Percentiles rank a stretch among this genome's conserved stretches.
These are phyloP conservation scores for Saturnispora hagleri DNA, from an alignment of 805 yeast species.

Conservation along the genomic window DNA sequence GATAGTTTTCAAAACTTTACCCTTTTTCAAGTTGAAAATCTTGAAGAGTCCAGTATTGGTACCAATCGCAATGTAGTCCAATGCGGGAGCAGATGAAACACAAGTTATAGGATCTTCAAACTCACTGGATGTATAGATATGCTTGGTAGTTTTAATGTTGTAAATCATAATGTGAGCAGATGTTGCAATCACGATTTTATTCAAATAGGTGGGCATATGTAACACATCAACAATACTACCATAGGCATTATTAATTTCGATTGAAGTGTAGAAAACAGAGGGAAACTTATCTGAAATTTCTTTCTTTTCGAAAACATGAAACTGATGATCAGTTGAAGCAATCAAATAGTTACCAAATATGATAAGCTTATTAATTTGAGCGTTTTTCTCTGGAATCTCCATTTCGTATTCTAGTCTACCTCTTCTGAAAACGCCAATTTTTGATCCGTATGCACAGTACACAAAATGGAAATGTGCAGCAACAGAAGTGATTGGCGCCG, in stretches of 20 bases:
- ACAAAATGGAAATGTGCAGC: constrained; percentile 79
- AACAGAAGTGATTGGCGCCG: constrained; percentile 57
- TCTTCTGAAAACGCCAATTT: constrained; percentile 72
- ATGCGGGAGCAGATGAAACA: constrained; percentile 77
- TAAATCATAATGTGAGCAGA: constrained; percentile 48
- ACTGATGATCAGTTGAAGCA: constrained; percentile 35
- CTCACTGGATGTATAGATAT: constrained; percentile 41
- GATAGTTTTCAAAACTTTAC: constrained; percentile 44
- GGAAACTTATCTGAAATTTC: constrained; percentile 32
- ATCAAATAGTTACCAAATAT: constrained; percentile 75
- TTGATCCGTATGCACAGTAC: constrained; percentile 63
- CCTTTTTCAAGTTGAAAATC: constrained; percentile 62
- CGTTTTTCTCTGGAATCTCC: constrained; percentile 23
- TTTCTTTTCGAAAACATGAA: constrained; percentile 27
- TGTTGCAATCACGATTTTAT: constrained; percentile 82
- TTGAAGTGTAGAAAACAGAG: constrained; percentile 58
- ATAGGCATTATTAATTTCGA: constrained; percentile 48
- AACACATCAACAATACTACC: constrained; percentile 61
- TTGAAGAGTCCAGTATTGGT: constrained; percentile 56
- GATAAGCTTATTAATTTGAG: constrained; percentile 38
- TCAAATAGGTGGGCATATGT: constrained; percentile 88
- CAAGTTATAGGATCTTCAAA: constrained; percentile 52
- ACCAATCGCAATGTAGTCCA: constrained; percentile 78
- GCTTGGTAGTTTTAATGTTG: constrained; percentile 72
- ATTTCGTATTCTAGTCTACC: constrained; percentile 52